Evolutionary conservation across 306 rosid genomes (phyloP), one percentile per base, ranked within the genome.

Genomic region (Pyrus communis): DNA sequence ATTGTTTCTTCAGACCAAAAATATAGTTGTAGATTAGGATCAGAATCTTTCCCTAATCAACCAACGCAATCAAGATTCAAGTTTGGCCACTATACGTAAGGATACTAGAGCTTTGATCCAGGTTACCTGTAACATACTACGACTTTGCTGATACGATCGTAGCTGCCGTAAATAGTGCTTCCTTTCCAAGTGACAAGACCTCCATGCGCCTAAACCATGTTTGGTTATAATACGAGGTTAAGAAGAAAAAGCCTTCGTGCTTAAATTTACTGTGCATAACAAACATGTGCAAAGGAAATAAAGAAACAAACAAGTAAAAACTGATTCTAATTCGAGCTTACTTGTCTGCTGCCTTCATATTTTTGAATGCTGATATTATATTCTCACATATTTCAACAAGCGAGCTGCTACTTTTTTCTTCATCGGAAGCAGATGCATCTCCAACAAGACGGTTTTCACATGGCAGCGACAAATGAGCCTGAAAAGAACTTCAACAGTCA

Each of bases 121-220:
- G 30, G 51, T 10, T 59, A 60, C 58, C 68, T 73, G 42, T 3
- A 28, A 63, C 67, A 23, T 71, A 40, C 82, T 81, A 78, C 12
- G 81, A 85, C 70, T 83, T 79, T 71, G 75, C 67, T 45, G 91
- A 86, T 84, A 93, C 30, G 45, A 83, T 79, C 60, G 91, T 81
- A 73, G 93, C 93, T 11, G 98, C 98, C 19, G 86, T 75, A 81
- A 89, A 91, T 4, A 93, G 67, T 33, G 93, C 96, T 82, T 89
- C 97, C 84, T 86, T 93, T 14, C 88, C 96, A 18, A 79, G 58
- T 2, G 91, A 74, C 61, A 67, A 65, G 66, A 91, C 85, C 82
- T 88, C 93, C 89, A 88, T 76, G 25, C 63, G 65, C 91, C 98
- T 93, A 71, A 80, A 82, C 33, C 82, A 75, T 70, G 60, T 76